Conservation (phyloP, 441 rosid species). For the Biscutella laevigata region DNA sequence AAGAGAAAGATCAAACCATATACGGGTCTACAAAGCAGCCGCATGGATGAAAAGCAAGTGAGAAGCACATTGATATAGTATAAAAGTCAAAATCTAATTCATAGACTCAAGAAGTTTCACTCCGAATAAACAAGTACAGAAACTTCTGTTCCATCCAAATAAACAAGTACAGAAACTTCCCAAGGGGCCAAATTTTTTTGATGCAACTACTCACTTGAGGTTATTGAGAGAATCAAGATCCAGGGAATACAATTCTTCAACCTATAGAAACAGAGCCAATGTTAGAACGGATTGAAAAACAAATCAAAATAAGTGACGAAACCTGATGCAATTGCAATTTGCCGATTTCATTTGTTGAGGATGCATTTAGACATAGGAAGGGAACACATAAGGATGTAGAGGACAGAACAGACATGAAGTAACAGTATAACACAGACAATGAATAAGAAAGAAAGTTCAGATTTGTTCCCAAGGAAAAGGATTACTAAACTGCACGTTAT, state of each 20-base stretch:
- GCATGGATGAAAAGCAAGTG: slow-evolving; percentile 6
- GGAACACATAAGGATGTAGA: background rate
- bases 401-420: background rate
- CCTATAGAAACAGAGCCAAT: slow-evolving; percentile 33
- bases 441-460: background rate
- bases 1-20: slow-evolving; percentile 94
- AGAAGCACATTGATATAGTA: background rate
- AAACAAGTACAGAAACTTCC: background rate
- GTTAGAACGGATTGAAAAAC: background rate
- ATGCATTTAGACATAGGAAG: background rate
- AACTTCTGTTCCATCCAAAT: background rate
- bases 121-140: too few relatives aligned
- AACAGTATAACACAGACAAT: background rate
- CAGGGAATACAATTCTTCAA: slow-evolving; percentile 88
- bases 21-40: slow-evolving; percentile 55
- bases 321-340: background rate
- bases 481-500: background rate
- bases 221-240: slow-evolving; percentile 78
- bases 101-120: background rate
- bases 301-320: background rate
- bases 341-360: background rate
- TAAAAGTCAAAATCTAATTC: background rate
- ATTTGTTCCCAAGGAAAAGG: background rate
- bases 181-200: background rate
- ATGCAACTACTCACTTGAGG: slow-evolving; percentile 48